phyloP scores from a whole-genome alignment of 169 alveolate species.

The Plasmodium cynomolgi region DNA sequence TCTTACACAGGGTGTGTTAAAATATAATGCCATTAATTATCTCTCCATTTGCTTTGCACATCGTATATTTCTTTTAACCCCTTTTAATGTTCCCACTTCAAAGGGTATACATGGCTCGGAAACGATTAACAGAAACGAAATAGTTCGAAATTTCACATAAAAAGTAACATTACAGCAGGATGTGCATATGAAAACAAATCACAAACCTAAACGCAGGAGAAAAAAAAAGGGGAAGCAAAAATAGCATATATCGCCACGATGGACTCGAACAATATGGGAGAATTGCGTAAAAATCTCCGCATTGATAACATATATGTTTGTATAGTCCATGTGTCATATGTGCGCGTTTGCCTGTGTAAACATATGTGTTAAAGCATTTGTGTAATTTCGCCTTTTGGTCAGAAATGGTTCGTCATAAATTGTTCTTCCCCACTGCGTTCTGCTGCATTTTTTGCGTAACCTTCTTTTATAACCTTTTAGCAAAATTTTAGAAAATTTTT shows the following conservation, averaged over 20 bases:
- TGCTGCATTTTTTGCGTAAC: not conserved
- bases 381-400: not conserved
- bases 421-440: not conserved
- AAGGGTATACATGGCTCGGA: not conserved
- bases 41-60: not conserved
- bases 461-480: not conserved
- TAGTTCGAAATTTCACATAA: not conserved
- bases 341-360: not conserved
- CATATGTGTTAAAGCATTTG: not conserved
- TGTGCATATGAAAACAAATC: not conserved
- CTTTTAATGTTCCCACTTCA: not conserved
- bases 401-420: not conserved
- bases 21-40: not conserved
- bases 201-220: not conserved
- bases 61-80: not conserved
- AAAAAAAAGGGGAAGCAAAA: not conserved
- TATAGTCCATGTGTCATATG: not conserved
- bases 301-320: not conserved
- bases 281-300: not conserved
- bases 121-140: not conserved
- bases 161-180: not conserved
- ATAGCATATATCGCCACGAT: not conserved
- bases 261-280: not conserved
- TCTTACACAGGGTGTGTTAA: slow-evolving; percentile 3
- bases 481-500: not conserved